Evolutionary conservation across 257 asterid species (phyloP).

Genomic region (Apocynum venetum): DNA sequence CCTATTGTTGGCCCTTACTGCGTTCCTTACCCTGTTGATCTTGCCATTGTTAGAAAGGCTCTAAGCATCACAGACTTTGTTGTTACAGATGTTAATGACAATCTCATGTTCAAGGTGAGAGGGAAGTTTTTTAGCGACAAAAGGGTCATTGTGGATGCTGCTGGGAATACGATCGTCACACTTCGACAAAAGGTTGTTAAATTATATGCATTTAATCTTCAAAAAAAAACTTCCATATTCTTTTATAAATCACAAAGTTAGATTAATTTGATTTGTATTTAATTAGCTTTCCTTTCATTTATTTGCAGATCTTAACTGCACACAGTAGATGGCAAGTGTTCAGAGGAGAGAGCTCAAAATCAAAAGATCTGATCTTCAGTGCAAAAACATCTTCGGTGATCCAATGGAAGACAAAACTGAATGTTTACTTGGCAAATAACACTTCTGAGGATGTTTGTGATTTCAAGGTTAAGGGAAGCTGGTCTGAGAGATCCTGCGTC

Average conservation of each 20-base stretch:
- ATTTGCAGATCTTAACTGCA: neutral
- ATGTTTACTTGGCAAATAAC: neutral
- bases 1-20: slow-evolving; percentile 11
- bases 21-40: slow-evolving; percentile 6
- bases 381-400: neutral
- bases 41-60: slow-evolving; percentile 12
- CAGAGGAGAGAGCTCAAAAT: neutral
- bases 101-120: neutral
- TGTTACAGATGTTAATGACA: slow-evolving; percentile 14
- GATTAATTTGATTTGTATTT: too few relatives aligned
- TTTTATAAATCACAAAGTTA: too few relatives aligned
- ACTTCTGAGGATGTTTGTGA: too few relatives aligned
- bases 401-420: neutral
- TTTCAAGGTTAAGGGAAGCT: too few relatives aligned
- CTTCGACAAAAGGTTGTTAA: neutral
- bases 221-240: too few relatives aligned
- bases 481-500: too few relatives aligned
- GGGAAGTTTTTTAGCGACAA: neutral
- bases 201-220: too few relatives aligned
- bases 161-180: neutral
- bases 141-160: neutral
- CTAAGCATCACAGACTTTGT: slow-evolving; percentile 3
- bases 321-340: neutral
- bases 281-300: too few relatives aligned
- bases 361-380: neutral